Percentiles rank a stretch among this genome's conserved stretches.
phyloP scores from a whole-genome alignment of 345 rosid genomes.

The Arabis alpina region DNA sequence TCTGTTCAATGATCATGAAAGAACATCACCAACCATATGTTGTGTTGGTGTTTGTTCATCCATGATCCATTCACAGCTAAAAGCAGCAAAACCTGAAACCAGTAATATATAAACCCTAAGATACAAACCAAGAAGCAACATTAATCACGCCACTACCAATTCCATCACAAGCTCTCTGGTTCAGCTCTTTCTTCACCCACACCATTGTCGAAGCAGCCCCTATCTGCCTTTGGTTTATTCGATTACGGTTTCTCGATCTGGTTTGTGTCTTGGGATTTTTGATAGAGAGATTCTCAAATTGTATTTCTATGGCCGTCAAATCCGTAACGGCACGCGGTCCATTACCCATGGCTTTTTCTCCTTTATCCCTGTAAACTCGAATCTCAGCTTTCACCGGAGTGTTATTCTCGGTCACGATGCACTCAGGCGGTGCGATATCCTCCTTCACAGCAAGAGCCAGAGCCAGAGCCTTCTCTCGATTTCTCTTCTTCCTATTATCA shows the following conservation, averaged over 20 bases:
- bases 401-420: too few species aligned
- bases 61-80: not conserved
- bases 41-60: not conserved
- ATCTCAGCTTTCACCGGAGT: slow-evolving; percentile 17
- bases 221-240: not conserved
- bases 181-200: slow-evolving; percentile 41
- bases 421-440: too few species aligned
- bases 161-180: slow-evolving; percentile 8
- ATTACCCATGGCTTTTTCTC: not conserved
- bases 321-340: not conserved
- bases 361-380: slow-evolving; percentile 1
- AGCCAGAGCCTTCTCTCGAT: not conserved
- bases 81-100: slow-evolving; percentile 19
- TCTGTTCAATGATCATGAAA: slow-evolving; percentile 4
- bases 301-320: slow-evolving; percentile 3
- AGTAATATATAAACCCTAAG: slow-evolving; percentile 7
- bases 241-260: not conserved
- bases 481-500: slow-evolving; percentile 18
- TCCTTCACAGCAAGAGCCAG: not conserved
- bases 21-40: not conserved
- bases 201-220: slow-evolving; percentile 24
- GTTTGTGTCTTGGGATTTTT: not conserved
- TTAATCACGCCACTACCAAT: slow-evolving; percentile 20
- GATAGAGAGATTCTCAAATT: slow-evolving; percentile 15
- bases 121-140: not conserved